phyloP scores from a whole-genome alignment of 257 asterid species.

The Ilex aquifolium region DNA sequence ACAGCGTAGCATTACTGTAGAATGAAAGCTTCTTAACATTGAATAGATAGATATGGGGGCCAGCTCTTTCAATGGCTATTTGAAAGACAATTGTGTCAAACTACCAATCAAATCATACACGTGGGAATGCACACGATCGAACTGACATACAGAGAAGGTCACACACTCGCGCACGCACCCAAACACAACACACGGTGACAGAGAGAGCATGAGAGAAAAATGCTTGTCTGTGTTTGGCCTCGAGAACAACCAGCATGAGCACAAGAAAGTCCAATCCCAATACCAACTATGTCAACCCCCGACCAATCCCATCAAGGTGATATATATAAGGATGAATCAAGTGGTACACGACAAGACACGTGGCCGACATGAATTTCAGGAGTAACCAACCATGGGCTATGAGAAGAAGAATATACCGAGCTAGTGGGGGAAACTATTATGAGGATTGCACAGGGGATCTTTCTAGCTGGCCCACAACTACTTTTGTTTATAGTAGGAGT shows the following conservation, averaged over 20 bases:
- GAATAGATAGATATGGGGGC: too few relatives aligned
- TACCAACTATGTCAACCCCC: constrained; percentile 23
- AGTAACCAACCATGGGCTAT: constrained; percentile 19
- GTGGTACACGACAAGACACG: constrained; percentile 33
- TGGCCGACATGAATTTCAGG: constrained; percentile 46
- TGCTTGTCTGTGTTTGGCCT: constrained; percentile 16
- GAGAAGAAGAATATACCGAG: constrained; percentile 17
- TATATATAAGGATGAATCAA: constrained; percentile 7
- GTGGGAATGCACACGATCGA: too few relatives aligned
- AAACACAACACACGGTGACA: constrained; percentile 31
- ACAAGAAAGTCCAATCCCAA: constrained; percentile 11
- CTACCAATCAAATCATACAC: too few relatives aligned
- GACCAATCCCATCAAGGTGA: constrained; percentile 31
- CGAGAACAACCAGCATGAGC: constrained; percentile 33
- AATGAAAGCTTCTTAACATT: too few relatives aligned
- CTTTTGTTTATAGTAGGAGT: constrained; percentile 13
- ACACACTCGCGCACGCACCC: background rate
- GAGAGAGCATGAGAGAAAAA: constrained; percentile 8
- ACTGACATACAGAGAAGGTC: too few relatives aligned
- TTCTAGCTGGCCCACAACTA: constrained; percentile 15
- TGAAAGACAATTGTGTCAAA: too few relatives aligned
- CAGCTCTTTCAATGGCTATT: too few relatives aligned
- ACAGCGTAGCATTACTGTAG: too few relatives aligned
- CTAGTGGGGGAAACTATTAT: constrained; percentile 37
- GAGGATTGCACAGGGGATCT: constrained; percentile 21